These are phyloP conservation scores for Thraustochytrium sp. DNA, from an alignment of 352 stramenopile genomes.

Conservation along the genomic window DNA sequence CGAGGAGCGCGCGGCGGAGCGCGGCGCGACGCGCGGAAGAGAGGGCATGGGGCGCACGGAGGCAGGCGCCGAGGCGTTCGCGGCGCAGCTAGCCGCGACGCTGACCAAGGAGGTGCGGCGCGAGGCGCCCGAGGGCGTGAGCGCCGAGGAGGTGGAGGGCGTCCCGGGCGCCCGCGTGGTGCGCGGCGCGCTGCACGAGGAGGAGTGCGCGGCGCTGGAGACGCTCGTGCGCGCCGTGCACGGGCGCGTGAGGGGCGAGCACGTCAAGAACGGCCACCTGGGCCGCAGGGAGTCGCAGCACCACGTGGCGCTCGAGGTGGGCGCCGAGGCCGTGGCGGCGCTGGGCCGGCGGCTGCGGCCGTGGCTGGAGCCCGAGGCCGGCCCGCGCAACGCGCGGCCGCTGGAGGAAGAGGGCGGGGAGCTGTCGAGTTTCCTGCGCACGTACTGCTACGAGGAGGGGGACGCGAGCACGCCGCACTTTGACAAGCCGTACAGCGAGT, in stretches of 20 bases:
- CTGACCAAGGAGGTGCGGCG: background rate
- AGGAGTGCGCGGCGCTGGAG: background rate
- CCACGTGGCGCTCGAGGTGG: background rate
- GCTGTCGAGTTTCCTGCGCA: constrained; percentile 24
- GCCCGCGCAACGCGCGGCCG: background rate
- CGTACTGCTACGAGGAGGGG: constrained; percentile 32
- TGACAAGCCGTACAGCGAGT: constrained; percentile 7
- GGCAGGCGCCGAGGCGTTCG: background rate
- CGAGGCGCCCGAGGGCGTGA: background rate
- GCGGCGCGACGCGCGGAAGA: no score
- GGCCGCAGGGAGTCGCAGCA: constrained; percentile 16
- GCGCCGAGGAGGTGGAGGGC: background rate
- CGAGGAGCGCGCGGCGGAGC: no score
- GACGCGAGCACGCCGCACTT: constrained; percentile 8
- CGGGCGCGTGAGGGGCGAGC: background rate
- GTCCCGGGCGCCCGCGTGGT: constrained; percentile 8
- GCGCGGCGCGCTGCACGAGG: background rate
- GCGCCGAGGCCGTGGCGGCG: background rate
- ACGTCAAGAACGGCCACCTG: background rate
- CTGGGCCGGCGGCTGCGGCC: background rate
- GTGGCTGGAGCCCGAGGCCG: background rate
- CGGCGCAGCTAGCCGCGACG: background rate
- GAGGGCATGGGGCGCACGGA: background rate
- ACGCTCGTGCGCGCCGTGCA: background rate
- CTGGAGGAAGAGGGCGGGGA: background rate